These are phyloP conservation scores for Prunus padus DNA, from an alignment of 306 rosid species.

Conservation along the genomic window DNA sequence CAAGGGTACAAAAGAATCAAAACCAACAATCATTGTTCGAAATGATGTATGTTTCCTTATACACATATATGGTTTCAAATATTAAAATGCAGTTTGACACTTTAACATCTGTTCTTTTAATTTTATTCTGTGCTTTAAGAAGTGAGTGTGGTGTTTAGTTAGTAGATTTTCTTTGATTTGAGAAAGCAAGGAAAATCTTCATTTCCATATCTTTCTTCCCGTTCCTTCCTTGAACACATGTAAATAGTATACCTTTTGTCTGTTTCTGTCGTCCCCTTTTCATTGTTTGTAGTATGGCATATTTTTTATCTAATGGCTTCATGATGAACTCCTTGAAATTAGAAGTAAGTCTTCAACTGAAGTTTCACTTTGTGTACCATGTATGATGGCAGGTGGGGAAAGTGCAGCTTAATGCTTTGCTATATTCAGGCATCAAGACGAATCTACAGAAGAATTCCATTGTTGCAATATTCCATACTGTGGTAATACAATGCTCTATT, in stretches of 20 bases:
- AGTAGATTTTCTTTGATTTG: neutral
- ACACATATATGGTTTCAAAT: constrained; percentile 6
- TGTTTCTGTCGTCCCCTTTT: neutral
- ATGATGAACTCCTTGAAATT: neutral
- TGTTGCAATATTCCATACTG: constrained; percentile 88
- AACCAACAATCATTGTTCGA: constrained; percentile 86
- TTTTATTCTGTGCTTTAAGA: neutral
- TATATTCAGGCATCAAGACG: constrained; percentile 95
- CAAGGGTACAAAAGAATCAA: constrained; percentile 94
- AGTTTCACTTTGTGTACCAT: constrained; percentile 31
- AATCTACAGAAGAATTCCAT: constrained; percentile 82
- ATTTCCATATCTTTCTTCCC: neutral
- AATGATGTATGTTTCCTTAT: constrained; percentile 65
- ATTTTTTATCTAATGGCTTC: neutral
- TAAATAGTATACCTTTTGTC: neutral
- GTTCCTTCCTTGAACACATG: neutral
- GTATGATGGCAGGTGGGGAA: constrained; percentile 73
- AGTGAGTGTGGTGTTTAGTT: neutral
- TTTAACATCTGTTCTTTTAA: neutral
- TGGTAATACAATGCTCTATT: constrained; percentile 47
- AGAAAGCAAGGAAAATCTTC: neutral
- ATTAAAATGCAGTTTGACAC: neutral
- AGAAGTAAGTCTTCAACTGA: neutral
- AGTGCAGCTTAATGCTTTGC: constrained; percentile 82
- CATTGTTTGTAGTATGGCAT: neutral